Conservation (phyloP, 2,329 filamentous ascomycete genomes). For the Talaromyces marneffei region DNA sequence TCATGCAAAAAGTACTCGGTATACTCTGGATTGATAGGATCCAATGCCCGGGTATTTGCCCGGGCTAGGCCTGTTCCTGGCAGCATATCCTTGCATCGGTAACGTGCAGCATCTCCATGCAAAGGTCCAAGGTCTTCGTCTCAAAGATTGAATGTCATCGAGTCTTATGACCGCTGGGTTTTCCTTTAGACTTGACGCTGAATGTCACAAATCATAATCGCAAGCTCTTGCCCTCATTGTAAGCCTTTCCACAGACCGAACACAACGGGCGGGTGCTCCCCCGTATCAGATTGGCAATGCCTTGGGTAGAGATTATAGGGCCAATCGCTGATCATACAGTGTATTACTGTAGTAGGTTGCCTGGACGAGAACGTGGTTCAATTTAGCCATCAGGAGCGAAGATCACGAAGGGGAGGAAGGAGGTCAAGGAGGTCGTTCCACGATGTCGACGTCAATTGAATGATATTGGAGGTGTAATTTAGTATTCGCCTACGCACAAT, state of each 20-base stretch:
- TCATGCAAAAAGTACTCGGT: neutral
- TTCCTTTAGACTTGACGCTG: neutral
- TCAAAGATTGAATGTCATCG: neutral
- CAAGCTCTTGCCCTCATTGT: neutral
- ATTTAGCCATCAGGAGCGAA: neutral
- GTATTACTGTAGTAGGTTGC: neutral
- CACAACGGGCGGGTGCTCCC: neutral
- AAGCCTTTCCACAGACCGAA: too few relatives aligned
- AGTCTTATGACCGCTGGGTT: neutral
- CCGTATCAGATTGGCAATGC: neutral
- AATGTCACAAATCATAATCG: neutral
- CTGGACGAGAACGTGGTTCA: neutral
- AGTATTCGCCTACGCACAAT: neutral
- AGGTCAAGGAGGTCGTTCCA: neutral
- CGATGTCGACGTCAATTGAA: neutral
- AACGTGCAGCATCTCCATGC: conserved; percentile 5
- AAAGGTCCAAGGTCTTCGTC: neutral
- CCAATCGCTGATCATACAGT: neutral
- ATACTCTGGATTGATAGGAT: neutral
- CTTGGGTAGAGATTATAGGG: neutral
- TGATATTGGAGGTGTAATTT: neutral
- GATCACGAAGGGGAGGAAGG: neutral
- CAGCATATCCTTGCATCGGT: conserved; percentile 4
- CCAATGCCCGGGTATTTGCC: neutral
- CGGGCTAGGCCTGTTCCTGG: conserved; percentile 9